Percentiles rank a stretch among this genome's conserved stretches.
These are phyloP conservation scores for Thecamonas trahens DNA, from an alignment of 78 protist genomes.

Conservation along the genomic window DNA sequence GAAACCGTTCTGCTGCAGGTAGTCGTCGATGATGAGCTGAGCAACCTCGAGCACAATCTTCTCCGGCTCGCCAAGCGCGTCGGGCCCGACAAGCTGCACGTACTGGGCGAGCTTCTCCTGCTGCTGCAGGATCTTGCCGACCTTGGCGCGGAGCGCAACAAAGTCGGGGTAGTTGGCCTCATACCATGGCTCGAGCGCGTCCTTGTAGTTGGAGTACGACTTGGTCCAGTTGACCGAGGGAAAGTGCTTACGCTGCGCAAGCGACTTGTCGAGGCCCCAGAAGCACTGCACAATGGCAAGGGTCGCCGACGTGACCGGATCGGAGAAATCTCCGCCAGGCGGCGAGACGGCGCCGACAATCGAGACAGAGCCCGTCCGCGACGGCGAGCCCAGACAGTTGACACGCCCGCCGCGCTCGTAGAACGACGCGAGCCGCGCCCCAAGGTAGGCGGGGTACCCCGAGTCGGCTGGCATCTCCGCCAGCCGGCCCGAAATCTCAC, in stretches of 20 bases:
- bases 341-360: slow-evolving; percentile 99
- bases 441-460: slow-evolving; percentile 99
- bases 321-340: slow-evolving; percentile 99
- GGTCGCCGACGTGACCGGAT: slow-evolving; percentile 98
- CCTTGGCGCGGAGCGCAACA: slow-evolving; percentile 53
- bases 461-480: slow-evolving; percentile 99
- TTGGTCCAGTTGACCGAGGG: slow-evolving; percentile 98
- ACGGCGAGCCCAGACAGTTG: slow-evolving; percentile 91
- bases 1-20: slow-evolving; percentile 95
- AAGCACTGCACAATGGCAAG: slow-evolving; percentile 98
- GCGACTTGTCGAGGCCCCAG: slow-evolving; percentile 98
- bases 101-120: slow-evolving; percentile 97
- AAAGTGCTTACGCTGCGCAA: slow-evolving; percentile 99
- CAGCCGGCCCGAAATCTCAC: slow-evolving; percentile 99
- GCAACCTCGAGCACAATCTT: slow-evolving; percentile 95
- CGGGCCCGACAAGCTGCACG: slow-evolving; percentile 98
- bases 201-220: slow-evolving; percentile 88
- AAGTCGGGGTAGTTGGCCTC: slow-evolving; percentile 78
- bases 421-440: slow-evolving; percentile 98
- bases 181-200: slow-evolving; percentile 82
- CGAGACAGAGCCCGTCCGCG: slow-evolving; percentile 94
- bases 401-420: slow-evolving; percentile 98
- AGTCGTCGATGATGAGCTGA: slow-evolving; percentile 91
- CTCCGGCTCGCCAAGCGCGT: slow-evolving; percentile 97
- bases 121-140: slow-evolving; percentile 84